A percentile compares a stretch with the other conserved stretches of the same genome.
Evolutionary conservation across 805 yeast genomes (phyloP).

Genomic region (Yamadazyma insecticola): DNA sequence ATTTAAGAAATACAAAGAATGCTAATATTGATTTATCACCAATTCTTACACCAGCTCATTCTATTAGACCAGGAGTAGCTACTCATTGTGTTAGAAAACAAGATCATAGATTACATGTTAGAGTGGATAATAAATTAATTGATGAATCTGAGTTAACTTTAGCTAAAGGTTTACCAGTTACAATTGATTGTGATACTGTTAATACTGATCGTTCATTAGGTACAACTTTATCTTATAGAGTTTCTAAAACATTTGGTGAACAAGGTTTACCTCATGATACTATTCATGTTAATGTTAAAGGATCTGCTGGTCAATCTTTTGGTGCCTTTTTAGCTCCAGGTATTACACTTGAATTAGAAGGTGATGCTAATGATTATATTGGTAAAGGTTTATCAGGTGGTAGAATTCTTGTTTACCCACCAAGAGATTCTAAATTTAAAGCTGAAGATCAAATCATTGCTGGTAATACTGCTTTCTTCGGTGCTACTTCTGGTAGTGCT

Average conservation of each 20-base stretch:
- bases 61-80: conserved; percentile 94
- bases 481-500: conserved; percentile 94
- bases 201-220: conserved; percentile 97
- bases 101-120: conserved; percentile 88
- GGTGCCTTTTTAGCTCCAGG: conserved; percentile 98
- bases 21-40: conserved; percentile 90
- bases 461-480: conserved; percentile 96
- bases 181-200: conserved; percentile 87
- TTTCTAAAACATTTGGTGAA: conserved; percentile 91
- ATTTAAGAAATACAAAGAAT: conserved; percentile 81
- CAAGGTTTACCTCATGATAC: conserved; percentile 93
- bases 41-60: conserved; percentile 93
- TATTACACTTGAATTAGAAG: conserved; percentile 89
- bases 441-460: conserved; percentile 95
- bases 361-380: conserved; percentile 97
- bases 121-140: conserved; percentile 91
- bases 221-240: conserved; percentile 88
- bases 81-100: conserved; percentile 89
- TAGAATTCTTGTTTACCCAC: conserved; percentile 87
- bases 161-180: conserved; percentile 93
- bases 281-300: conserved; percentile 83
- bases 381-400: conserved; percentile 98
- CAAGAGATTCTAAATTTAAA: conserved; percentile 74
- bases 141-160: conserved; percentile 95
- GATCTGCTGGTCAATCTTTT: conserved; percentile 97